Percentiles rank a stretch among this genome's conserved stretches.
Evolutionary conservation across 257 asterid species (phyloP).

Genomic region (Solanum dulcamara): DNA sequence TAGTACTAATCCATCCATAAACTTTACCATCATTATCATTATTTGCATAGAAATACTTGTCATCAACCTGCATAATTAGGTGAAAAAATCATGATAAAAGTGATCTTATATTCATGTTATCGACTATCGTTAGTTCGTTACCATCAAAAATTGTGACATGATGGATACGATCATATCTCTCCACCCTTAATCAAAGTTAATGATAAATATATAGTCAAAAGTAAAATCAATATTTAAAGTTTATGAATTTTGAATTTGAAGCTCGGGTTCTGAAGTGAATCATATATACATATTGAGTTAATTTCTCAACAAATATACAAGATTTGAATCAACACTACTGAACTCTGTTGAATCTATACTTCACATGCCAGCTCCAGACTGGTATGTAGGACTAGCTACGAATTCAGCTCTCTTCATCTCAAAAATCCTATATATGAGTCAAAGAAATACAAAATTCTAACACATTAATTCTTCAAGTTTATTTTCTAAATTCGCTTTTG

Average conservation of each 20-base stretch:
- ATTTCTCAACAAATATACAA: background rate
- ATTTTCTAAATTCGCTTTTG: background rate
- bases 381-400: too few relatives aligned
- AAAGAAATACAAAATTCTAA: background rate
- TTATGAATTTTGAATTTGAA: background rate
- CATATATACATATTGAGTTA: background rate
- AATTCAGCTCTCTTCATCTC: too few relatives aligned
- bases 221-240: background rate
- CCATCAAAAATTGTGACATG: background rate
- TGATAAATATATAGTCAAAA: background rate
- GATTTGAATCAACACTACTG: too few relatives aligned
- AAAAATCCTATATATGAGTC: background rate
- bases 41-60: slow-evolving; percentile 42
- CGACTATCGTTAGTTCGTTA: background rate
- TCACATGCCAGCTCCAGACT: too few relatives aligned
- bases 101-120: background rate
- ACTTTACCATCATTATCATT: slow-evolving; percentile 45
- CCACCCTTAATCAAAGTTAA: background rate
- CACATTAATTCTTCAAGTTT: background rate
- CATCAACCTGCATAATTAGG: slow-evolving; percentile 39
- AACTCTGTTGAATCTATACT: too few relatives aligned
- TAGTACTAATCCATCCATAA: slow-evolving; percentile 37
- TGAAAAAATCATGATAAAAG: background rate
- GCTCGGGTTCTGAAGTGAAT: background rate
- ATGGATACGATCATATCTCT: background rate